Base-by-base conservation (phyloP, 164 flowering plant species). In the Buxus sempervirens region DNA sequence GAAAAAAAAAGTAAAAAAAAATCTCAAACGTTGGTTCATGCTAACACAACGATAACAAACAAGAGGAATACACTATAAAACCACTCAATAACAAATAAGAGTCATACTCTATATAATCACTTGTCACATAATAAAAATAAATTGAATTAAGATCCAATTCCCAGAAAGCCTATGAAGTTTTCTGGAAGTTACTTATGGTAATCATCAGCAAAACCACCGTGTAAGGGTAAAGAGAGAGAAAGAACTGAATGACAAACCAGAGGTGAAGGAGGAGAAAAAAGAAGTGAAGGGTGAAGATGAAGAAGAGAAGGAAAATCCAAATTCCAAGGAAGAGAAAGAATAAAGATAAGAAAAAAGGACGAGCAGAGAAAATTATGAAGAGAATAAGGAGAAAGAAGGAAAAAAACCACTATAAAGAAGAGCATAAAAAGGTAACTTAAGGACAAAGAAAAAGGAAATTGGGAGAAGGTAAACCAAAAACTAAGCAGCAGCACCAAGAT, bases 221-320 rank as follows among this genome's bases (percentile, higher is more conserved):
- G 3, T 32, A 32, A 32, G 38, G 20, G 60, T 14, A 36, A 70
- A 71, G 59, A 41, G 55, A 42, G 54, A 64, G 24, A 63, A 60
- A 1, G 36, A 62, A 13, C 45, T 72, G 7, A 58, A 66, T 4
- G 65, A 59, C 20, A 54, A 67, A 5, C 42, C 32, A 4, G 54
- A 65, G 25, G 38, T 64, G 20, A 56, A n/a, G n/a, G n/a, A 61
- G 12, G 60, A 66, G 2, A 51, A 72, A 21, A 67, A 66, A 18
- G 70, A 71, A 21, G 54, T 64, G 59, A 67, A 76, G 36, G 69
- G 65, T 19, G 68, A 56, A 58, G 28, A 65, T 24, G 22, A 62
- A 62, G 16, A 20, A n/a, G 28, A 60, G 53, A 38, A 58, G 36
- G 66, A 70, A 42, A 18, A 58, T n/a, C n/a, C n/a, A 23, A 62